Conservation (phyloP, 805 yeast species). For the Myxozyma neglecta region DNA sequence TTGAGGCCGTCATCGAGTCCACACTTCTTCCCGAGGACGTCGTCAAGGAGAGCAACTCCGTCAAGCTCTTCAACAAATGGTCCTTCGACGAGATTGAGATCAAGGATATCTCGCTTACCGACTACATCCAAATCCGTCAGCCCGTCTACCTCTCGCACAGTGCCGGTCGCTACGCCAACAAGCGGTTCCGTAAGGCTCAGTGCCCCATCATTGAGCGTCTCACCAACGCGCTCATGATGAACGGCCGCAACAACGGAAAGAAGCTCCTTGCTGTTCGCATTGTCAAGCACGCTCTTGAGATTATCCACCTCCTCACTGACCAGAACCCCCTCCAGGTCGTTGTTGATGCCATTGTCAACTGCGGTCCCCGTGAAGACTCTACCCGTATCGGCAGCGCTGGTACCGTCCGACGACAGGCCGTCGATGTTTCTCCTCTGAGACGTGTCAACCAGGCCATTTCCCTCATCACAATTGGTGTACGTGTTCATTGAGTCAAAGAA, state of each 20-base stretch:
- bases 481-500: neutral
- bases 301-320: slow-evolving; percentile 94
- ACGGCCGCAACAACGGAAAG: slow-evolving; percentile 99
- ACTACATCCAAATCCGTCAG: slow-evolving; percentile 96
- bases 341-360: slow-evolving; percentile 99
- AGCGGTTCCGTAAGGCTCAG: slow-evolving; percentile 99
- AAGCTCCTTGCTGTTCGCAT: slow-evolving; percentile 99
- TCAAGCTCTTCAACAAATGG: slow-evolving; percentile 99
- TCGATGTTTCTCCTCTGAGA: slow-evolving; percentile 99
- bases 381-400: slow-evolving; percentile 99
- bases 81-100: slow-evolving; percentile 96
- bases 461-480: slow-evolving; percentile 92
- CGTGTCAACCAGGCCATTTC: slow-evolving; percentile 99
- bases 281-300: slow-evolving; percentile 98
- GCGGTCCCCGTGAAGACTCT: slow-evolving; percentile 99
- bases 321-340: slow-evolving; percentile 99
- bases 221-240: slow-evolving; percentile 99
- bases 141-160: slow-evolving; percentile 99
- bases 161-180: slow-evolving; percentile 99
- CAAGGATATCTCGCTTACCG: slow-evolving; percentile 96
- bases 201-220: slow-evolving; percentile 99
- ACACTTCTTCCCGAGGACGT: slow-evolving; percentile 96
- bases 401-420: slow-evolving; percentile 99
- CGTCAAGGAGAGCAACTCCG: slow-evolving; percentile 92
- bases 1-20: slow-evolving; percentile 41